Base-by-base conservation (phyloP, 2,329 filamentous ascomycete species). In the Cryphonectria nitschkei region DNA sequence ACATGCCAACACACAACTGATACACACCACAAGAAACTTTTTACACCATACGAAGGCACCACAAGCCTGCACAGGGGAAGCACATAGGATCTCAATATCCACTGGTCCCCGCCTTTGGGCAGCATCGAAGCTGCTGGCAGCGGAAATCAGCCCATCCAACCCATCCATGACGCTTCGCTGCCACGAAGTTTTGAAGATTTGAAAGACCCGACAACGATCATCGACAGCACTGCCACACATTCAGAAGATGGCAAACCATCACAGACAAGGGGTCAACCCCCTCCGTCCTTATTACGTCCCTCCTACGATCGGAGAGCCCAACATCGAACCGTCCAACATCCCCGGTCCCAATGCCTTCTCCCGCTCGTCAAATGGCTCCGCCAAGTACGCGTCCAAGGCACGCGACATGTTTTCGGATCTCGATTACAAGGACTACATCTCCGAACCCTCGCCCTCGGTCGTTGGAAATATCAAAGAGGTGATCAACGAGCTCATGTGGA, bases 361-460 rank as follows among this genome's bases (percentile, higher is more conserved):
- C 66, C 71, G 71, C 26, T 37, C 65, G 1, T 52, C 83, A 61
- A 80, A 82, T 69, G 79, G 80, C 76, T 83, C 84, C 52, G 76
- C 74, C 73, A 66, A 78, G 74, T 89, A 89, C 78, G 84, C 86
- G 71, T 84, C 85, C 72, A 89, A 92, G 77, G 93, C 94, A 74
- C 92, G 94, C 80, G 92, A 96, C 79, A 91, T 97, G 72, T 90
- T 98, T 73, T 91, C 92, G 67, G 95, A 98, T 78, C 86, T 98
- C 74, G 95, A 98, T 82, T 97, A 97, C 84, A 92, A 93, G 75
- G 93, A 94, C 75, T 97, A 97, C 80, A 84, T 97, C 32, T 86
- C 91, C 56, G 93, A 97, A 70, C 84, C 88, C 32, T 93, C 92
- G 39, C 93, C 92, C 0, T 93, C 93, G 0, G 87, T 90, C 39